phyloP scores from a whole-genome alignment of 768 basidiomycete genomes.

The Amanita molliuscula region DNA sequence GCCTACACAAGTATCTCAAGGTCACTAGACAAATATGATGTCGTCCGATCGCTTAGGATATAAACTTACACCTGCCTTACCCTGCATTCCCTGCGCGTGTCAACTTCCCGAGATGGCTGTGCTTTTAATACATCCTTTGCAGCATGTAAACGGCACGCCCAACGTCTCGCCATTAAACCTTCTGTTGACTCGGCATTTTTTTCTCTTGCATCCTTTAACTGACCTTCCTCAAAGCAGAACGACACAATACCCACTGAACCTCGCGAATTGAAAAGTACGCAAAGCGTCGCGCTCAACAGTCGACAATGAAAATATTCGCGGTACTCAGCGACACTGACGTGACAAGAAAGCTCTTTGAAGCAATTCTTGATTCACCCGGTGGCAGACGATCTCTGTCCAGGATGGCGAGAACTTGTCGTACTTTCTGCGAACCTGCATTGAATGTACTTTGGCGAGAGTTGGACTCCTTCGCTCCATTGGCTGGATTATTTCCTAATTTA shows the following conservation, averaged over 20 bases:
- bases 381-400: slow-evolving; percentile 62
- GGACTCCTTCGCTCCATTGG: slow-evolving; percentile 62
- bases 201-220: background rate
- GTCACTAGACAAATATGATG: background rate
- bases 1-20: background rate
- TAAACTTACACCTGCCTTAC: background rate
- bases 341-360: slow-evolving; percentile 36
- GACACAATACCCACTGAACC: background rate
- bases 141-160: slow-evolving; percentile 3
- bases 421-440: slow-evolving; percentile 64
- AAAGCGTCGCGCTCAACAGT: background rate
- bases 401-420: slow-evolving; percentile 65
- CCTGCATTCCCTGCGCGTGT: background rate
- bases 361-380: slow-evolving; percentile 42
- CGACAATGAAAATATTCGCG: slow-evolving; percentile 35
- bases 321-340: slow-evolving; percentile 58
- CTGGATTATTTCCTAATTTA: slow-evolving; percentile 62
- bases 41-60: background rate
- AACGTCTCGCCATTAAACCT: background rate
- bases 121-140: background rate
- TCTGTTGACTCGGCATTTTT: background rate
- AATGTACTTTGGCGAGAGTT: slow-evolving; percentile 69
- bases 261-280: background rate
- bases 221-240: background rate
- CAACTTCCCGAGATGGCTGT: background rate